These are phyloP conservation scores for Protomyces gravidus DNA, from an alignment of 1,139 yeast genomes.

Conservation along the genomic window DNA sequence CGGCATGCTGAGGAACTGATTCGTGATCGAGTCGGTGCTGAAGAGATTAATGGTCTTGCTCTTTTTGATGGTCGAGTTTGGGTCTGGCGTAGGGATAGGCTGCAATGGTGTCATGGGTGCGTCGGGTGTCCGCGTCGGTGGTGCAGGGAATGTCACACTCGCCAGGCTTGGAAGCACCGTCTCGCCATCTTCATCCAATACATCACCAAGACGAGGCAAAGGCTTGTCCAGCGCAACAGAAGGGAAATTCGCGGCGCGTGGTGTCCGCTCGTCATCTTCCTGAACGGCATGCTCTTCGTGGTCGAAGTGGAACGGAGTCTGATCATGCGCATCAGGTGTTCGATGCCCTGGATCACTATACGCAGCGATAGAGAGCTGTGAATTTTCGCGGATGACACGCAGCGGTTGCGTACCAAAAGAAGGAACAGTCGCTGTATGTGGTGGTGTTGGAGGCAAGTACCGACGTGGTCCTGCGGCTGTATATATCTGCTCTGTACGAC, in stretches of 20 bases:
- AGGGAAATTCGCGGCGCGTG: constrained; percentile 4
- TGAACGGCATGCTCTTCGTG: neutral
- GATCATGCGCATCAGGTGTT: constrained; percentile 23
- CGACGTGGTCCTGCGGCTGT: neutral
- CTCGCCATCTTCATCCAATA: neutral
- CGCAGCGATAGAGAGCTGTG: constrained; percentile 22
- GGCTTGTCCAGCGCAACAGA: constrained; percentile 1
- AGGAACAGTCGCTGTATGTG: constrained; percentile 14
- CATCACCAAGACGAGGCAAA: neutral
- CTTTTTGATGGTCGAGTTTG: constrained; percentile 6
- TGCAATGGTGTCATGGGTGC: neutral
- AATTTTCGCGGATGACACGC: constrained; percentile 25
- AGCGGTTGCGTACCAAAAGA: constrained; percentile 17
- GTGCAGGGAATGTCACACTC: constrained; percentile 1
- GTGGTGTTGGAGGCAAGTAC: constrained; percentile 24
- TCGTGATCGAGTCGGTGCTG: constrained; percentile 15
- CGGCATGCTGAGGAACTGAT: constrained; percentile 15
- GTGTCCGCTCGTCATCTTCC: constrained; percentile 2
- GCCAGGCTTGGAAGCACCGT: neutral
- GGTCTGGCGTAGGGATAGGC: neutral
- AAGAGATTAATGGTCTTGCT: constrained; percentile 14
- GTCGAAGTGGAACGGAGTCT: constrained; percentile 25
- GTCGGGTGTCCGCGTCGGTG: neutral
- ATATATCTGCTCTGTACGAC: constrained; percentile 1
- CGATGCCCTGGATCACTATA: constrained; percentile 20